Base-by-base conservation (phyloP, 345 rosid genomes). In the Salix exigua region DNA sequence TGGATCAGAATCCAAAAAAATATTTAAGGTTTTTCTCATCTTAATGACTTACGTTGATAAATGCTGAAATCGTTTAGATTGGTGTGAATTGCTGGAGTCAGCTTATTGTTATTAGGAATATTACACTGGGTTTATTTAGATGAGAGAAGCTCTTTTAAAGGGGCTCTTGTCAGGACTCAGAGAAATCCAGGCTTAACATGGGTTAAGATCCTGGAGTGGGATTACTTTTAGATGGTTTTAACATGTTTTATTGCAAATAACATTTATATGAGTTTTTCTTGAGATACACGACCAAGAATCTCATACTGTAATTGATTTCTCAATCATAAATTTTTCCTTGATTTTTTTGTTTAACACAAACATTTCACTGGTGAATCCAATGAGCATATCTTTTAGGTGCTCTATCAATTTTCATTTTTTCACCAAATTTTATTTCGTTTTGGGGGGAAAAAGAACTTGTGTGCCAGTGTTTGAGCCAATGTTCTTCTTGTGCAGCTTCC, bases 401-500 rank as follows among this genome's bases (percentile, higher is more conserved):
- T 4, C 5, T 50, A 50, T 0, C 55, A 50, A 50, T 14, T 50
- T 50, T 50, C 7, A 50, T 50, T 5, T 50, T 40, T 50, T 50
- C 55, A 50, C 0, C 6, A 14, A 50, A 50, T 50, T 50, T 50
- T 2, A 50, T 50, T 50, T 50, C n/a, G 18, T 44, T 5, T 26
- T 4, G 12, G 4, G 31, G 4, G 5, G 18, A 13, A 19, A 40
- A 26, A 11, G 9, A 48, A 12, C 9, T 33, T 37, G 8, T 38
- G 18, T 51, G 63, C 64, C 65, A 18, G 48, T 60, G 16, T 70
- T 83, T 84, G 31, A 19, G 73, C 76, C 77, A 35, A 70, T 46
- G 63, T 31, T 83, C 23, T 70, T 74, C 65, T 35, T 65, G n/a
- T 86, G 80, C 77, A 92, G 97, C 85, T 95, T 95, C 83, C 87